Evolutionary conservation across 371 early-diverging fungal species (phyloP), one percentile per base, ranked within the genome.

Genomic region (Fennellomyces sp.): DNA sequence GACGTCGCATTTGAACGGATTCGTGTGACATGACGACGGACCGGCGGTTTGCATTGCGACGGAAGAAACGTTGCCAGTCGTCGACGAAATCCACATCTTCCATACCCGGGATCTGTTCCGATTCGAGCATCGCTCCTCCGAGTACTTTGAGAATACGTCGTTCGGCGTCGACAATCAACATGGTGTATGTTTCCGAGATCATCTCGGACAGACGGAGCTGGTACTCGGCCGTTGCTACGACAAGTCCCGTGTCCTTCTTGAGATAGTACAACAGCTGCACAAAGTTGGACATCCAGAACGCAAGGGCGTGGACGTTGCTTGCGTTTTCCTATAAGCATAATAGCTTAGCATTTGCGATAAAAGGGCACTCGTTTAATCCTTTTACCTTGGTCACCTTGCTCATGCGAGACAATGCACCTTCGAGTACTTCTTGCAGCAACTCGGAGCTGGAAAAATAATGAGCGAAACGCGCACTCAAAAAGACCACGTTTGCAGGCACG

Each of bases 391-490:
- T 75, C n/a, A 65, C 69, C n/a, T 63, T 51, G 26, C 81, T 73
- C 52, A 96, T 89, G 4, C 84, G 74, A 0, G 70, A 69, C 11
- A 93, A 48, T 4, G 88, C 82, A 1, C 83, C 84, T 17, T 80
- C 80, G 23, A 94, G 68, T 5, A 95, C 82, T 47, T 82, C 77
- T 36, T 89, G 83, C 17, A 93, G 67, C 7, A 95, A 72, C 29
- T 92, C 94, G 0, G 77, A 65, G 49, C 84, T 79, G 31, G 91
- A 86, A 65, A 83, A 92, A 61, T 94, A 88, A 67, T 85, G 88
- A 23, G 96, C 94, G 70, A 91, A 97, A 41, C 97, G 81, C 19
- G 95, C 91, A 33, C 90, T 88, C 30, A 97, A 76, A 66, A 95
- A 94, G 12, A 96, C 70, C 35, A 95, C 86, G 70, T 92, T 93